phyloP scores from a whole-genome alignment of 2,329 filamentous ascomycete species.

The Curvularia sp. region DNA sequence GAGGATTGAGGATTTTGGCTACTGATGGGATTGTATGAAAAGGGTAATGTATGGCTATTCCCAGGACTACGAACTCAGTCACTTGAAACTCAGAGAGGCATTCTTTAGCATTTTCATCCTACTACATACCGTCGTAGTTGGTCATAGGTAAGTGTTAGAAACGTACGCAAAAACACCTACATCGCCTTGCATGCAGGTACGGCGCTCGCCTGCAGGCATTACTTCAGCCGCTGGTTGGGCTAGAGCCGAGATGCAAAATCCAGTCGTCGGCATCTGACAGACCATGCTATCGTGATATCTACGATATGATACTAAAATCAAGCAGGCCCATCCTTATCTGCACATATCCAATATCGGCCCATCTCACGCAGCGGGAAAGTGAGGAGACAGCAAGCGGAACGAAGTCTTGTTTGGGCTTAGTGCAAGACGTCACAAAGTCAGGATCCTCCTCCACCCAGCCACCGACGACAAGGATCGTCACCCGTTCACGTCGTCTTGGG shows the following conservation, averaged over 20 bases:
- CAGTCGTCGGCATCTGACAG: background rate
- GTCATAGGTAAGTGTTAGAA: no score
- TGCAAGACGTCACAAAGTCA: constrained; percentile 8
- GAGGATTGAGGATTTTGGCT: background rate
- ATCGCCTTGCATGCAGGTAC: background rate
- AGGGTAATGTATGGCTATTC: background rate
- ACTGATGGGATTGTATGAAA: background rate
- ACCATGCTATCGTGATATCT: background rate
- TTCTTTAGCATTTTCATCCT: background rate
- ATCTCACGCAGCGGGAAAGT: constrained; percentile 8
- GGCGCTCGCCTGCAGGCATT: background rate
- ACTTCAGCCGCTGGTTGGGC: background rate
- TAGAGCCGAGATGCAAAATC: background rate
- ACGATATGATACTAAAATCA: no score
- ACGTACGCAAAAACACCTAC: background rate
- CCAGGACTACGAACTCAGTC: background rate
- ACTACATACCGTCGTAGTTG: background rate
- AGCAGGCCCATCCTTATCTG: background rate
- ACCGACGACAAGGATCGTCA: constrained; percentile 8
- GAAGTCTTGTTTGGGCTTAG: constrained; percentile 2
- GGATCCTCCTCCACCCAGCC: background rate
- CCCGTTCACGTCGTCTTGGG: background rate
- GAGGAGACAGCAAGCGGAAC: constrained; percentile 11
- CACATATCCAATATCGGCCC: background rate
- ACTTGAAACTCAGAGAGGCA: background rate